Conservation (phyloP, 106 monocot species). For the Dendrobium officinale region DNA sequence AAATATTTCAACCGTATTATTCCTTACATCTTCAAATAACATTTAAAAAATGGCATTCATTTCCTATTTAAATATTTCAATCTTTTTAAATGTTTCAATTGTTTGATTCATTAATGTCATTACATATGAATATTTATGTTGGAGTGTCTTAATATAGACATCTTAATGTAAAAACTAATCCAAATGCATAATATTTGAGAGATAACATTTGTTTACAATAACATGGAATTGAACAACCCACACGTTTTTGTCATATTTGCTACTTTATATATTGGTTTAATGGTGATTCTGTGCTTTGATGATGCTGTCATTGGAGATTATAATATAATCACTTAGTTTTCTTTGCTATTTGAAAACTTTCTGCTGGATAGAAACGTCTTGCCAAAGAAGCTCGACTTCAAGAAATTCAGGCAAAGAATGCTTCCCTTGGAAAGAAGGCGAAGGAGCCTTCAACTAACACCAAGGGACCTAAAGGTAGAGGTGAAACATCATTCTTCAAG, state of each 20-base stretch:
- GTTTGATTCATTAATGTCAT: neutral
- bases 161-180: too few species aligned
- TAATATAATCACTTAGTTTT: neutral
- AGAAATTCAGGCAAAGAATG: constrained; percentile 82
- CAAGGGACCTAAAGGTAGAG: constrained; percentile 63
- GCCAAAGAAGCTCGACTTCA: constrained; percentile 74
- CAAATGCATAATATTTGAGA: too few species aligned
- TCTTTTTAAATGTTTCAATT: too few species aligned
- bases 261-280: neutral
- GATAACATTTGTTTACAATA: neutral
- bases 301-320: neutral
- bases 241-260: neutral
- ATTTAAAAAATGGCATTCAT: too few species aligned
- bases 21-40: too few species aligned
- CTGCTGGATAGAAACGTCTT: constrained; percentile 65
- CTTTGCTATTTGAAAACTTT: constrained; percentile 1
- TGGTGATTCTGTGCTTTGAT: neutral
- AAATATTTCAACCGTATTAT: too few species aligned
- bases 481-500: constrained; percentile 82
- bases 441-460: constrained; percentile 45
- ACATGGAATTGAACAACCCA: neutral
- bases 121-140: neutral
- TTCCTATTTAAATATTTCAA: too few species aligned
- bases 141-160: too few species aligned
- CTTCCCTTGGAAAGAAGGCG: constrained; percentile 61